Evolutionary conservation across 2,329 filamentous ascomycete species (phyloP), one percentile per base, ranked within the genome.

Genomic region (Penicillium sp.): DNA sequence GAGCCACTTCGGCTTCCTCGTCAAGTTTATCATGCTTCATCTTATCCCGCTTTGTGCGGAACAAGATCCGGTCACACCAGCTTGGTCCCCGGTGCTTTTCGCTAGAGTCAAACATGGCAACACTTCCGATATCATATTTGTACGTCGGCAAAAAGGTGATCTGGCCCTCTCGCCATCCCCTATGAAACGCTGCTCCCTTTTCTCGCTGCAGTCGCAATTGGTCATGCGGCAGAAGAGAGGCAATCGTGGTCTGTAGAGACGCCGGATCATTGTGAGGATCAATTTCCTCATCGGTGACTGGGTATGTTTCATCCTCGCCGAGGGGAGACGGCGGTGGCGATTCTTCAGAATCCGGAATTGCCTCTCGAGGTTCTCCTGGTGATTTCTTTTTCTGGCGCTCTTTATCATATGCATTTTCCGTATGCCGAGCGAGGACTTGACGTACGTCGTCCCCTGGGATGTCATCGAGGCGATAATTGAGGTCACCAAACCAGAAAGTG

Each of bases 1-100:
- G 85, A 0, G 88, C 82, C 21, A 86, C 83, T 52, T 85, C 83
- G 55, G 87, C 84, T 51, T 93, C 87, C 52, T 79, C 79, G 1
- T 83, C 69, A 52, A 83, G 86, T 34, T 77, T 77, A 47, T 92
- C 85, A 62, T 91, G 88, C 3, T 80, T 80, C 24, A 87, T 75
- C 59, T 83, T 87, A 66, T 94, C 87, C 44, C 80, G 83, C 39
- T 88, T 84, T 2, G 91, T 94, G 7, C 93, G 83, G 71, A 87
- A 99, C 1, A 99, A 75, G 43, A 99, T 92, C 14, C 94, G 88
- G 75, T 99, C 94, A 71, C 94, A 99, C 93, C 94, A 99, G 69
- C 92, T 96, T 2, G 94, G 94, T 2, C 90, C 89, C 49, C 95
- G 84, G 60, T 88, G 88, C 77, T 99, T 99, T 70, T 97, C 94